These are phyloP conservation scores for Talaromyces islandicus DNA, from an alignment of 2,329 filamentous ascomycete genomes.

Conservation along the genomic window DNA sequence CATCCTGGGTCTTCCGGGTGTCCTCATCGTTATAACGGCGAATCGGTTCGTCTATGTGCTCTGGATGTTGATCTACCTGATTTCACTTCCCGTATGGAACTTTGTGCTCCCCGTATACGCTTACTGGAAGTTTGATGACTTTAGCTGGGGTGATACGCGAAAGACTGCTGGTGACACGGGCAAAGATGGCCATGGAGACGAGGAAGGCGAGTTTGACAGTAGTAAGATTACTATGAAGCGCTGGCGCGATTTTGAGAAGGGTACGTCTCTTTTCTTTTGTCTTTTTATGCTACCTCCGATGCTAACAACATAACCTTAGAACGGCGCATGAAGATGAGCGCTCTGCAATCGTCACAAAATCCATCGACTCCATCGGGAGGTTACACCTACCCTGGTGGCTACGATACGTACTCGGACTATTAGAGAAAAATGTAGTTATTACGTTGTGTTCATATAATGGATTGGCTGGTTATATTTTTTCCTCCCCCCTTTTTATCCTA, in stretches of 20 bases:
- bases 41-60: slow-evolving; percentile 86
- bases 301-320: slow-evolving; percentile 19
- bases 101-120: slow-evolving; percentile 90
- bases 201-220: slow-evolving; percentile 94
- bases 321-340: slow-evolving; percentile 29
- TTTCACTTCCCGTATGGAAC: slow-evolving; percentile 95
- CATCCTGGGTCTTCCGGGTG: slow-evolving; percentile 86
- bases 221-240: slow-evolving; percentile 99
- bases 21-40: slow-evolving; percentile 88
- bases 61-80: slow-evolving; percentile 95
- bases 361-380: slow-evolving; percentile 14
- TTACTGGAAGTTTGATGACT: slow-evolving; percentile 99
- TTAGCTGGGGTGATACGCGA: slow-evolving; percentile 96
- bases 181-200: slow-evolving; percentile 71
- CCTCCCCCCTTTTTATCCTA: no score
- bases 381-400: slow-evolving; percentile 24
- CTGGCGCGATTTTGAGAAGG: slow-evolving; percentile 92
- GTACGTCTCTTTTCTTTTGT: slow-evolving; percentile 30
- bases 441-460: neutral
- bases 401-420: slow-evolving; percentile 34
- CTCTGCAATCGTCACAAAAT: slow-evolving; percentile 18
- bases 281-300: neutral
- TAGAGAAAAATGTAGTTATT: slow-evolving; percentile 15
- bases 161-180: slow-evolving; percentile 91
- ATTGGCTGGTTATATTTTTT: neutral